Evolutionary conservation across 1,139 yeast genomes (phyloP).

Genomic region (Debaryomycetaceae sp.): DNA sequence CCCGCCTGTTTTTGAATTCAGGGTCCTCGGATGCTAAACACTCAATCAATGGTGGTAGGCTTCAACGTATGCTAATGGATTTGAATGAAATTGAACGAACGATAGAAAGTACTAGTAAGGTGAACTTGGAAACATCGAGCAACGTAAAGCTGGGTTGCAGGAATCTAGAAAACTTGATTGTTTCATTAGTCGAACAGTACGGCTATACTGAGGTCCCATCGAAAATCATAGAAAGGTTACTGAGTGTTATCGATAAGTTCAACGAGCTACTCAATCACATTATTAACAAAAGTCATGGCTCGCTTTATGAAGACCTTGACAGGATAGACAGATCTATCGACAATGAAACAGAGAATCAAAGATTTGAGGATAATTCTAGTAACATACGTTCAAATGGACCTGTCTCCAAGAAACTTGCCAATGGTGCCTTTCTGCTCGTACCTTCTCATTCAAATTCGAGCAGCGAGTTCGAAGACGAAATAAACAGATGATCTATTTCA

Average conservation of each 20-base stretch:
- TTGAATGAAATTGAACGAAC: not conserved
- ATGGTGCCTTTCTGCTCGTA: not conserved
- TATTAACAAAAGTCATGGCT: too few relatives aligned
- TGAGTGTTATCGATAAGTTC: not conserved
- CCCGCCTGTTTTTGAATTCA: not conserved
- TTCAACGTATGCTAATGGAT: not conserved
- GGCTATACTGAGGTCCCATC: not conserved
- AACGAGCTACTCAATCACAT: too few relatives aligned
- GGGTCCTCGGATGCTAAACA: not conserved
- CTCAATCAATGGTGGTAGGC: not conserved
- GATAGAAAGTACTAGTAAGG: not conserved
- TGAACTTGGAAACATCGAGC: not conserved
- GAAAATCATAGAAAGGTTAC: not conserved
- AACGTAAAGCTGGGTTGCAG: not conserved
- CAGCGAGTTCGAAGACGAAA: not conserved
- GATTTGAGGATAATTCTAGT: not conserved
- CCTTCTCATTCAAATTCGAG: not conserved
- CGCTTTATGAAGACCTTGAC: too few relatives aligned
- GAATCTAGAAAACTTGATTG: not conserved
- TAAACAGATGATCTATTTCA: too few relatives aligned
- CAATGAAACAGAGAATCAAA: too few relatives aligned
- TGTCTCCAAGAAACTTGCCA: not conserved
- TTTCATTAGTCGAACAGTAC: not conserved
- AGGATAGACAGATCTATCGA: too few relatives aligned
- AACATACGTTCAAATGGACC: not conserved